Percentiles rank a stretch among this genome's conserved stretches.
Evolutionary conservation across 208 protist species (phyloP).

Genomic region (Trypanosoma melophagium): DNA sequence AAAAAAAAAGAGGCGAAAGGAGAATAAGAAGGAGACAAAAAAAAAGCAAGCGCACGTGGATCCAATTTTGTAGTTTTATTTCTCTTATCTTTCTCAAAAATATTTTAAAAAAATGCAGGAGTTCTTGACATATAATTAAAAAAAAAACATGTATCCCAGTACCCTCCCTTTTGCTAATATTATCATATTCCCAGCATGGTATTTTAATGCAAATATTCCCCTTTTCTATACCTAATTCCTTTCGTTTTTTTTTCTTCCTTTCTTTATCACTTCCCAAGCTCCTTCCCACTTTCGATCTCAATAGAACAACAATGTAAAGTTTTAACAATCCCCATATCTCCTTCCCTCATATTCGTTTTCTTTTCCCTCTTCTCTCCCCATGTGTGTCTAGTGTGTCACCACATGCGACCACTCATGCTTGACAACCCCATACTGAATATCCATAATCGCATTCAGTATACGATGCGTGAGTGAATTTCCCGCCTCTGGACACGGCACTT

Average conservation of each 20-base stretch:
- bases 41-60: too few species aligned
- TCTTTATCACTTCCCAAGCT: background rate
- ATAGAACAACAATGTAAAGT: slow-evolving; percentile 6
- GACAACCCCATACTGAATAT: slow-evolving; percentile 70
- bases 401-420: slow-evolving; percentile 51
- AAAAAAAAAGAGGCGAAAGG: too few species aligned
- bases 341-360: too few species aligned
- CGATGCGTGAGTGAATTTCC: slow-evolving; percentile 42
- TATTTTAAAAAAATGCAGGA: too few species aligned
- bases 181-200: too few species aligned
- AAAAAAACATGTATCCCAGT: too few species aligned
- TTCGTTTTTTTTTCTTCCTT: background rate
- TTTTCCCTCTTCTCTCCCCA: background rate
- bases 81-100: too few species aligned
- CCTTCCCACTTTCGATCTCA: background rate
- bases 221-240: background rate
- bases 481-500: slow-evolving; percentile 45
- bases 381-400: slow-evolving; percentile 8
- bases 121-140: too few species aligned
- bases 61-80: background rate
- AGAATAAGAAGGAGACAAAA: too few species aligned
- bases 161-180: too few species aligned
- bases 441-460: slow-evolving; percentile 53
- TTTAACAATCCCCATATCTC: too few species aligned
- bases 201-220: too few species aligned